phyloP scores from a whole-genome alignment of 1,139 yeast species.

The Magnusiomyces ingens region DNA sequence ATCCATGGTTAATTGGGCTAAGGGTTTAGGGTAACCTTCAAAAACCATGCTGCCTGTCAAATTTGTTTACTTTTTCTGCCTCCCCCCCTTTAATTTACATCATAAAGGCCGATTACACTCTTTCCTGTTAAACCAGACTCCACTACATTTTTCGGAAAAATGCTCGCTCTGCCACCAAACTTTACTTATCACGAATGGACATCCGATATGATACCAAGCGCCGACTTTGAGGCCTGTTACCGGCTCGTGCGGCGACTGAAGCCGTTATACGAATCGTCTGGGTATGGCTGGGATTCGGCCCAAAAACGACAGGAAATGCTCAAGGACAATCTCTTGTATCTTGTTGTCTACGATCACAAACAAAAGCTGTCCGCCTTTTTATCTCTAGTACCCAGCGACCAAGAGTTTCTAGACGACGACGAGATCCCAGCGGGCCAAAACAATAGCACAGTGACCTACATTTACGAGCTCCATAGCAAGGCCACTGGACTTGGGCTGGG shows the following conservation, averaged over 20 bases:
- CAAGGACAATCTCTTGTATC: constrained; percentile 40
- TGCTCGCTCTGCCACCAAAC: too few species aligned
- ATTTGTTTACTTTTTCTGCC: too few species aligned
- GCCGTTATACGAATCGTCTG: constrained; percentile 30
- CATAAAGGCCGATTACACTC: too few species aligned
- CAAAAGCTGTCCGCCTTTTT: constrained; percentile 38
- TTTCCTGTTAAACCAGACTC: too few species aligned
- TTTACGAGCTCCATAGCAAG: constrained; percentile 49
- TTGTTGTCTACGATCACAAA: constrained; percentile 6
- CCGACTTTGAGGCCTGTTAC: constrained; percentile 23
- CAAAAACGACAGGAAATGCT: constrained; percentile 43
- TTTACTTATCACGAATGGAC: background rate
- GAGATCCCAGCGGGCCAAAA: constrained; percentile 23
- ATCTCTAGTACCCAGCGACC: constrained; percentile 37
- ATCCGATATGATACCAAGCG: constrained; percentile 3
- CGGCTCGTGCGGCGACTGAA: constrained; percentile 24
- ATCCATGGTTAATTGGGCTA: too few species aligned
- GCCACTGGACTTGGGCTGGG: constrained; percentile 34
- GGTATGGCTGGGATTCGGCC: constrained; percentile 40
- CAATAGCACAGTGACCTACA: constrained; percentile 39
- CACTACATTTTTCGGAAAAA: too few species aligned
- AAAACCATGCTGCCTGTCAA: too few species aligned
- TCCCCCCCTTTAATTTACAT: too few species aligned
- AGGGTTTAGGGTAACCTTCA: too few species aligned
- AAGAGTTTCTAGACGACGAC: constrained; percentile 9